Evolutionary conservation across 169 alveolate genomes (phyloP).

Genomic region (Plasmodium falciparum): DNA sequence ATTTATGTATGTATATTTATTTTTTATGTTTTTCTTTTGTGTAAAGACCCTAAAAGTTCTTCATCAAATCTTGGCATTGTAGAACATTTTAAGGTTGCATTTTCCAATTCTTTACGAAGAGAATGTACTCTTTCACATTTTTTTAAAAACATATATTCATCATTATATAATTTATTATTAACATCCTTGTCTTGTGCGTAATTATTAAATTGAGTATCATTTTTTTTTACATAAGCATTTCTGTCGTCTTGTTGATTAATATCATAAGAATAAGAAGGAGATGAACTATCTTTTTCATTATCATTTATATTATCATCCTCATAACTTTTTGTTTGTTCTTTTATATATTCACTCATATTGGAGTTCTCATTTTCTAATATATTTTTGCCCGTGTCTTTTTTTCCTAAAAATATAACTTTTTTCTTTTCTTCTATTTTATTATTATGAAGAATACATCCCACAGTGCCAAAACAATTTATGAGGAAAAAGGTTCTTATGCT

Average conservation of each 20-base stretch:
- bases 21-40: no score
- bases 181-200: background rate
- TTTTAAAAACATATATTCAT: conserved; percentile 48
- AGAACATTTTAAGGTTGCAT: conserved; percentile 9
- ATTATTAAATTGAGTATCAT: no score
- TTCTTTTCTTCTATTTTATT: conserved; percentile 34
- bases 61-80: no score
- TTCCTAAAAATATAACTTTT: conserved; percentile 7
- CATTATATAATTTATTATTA: background rate
- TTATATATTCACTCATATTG: background rate
- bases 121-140: conserved; percentile 37
- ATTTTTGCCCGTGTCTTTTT: conserved; percentile 3
- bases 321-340: background rate
- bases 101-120: conserved; percentile 50
- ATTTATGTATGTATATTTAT: no score
- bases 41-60: no score
- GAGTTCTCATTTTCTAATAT: background rate
- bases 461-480: conserved; percentile 46
- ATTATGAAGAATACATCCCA: conserved; percentile 67
- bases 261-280: no score
- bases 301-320: background rate
- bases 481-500: conserved; percentile 48
- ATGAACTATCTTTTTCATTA: no score
- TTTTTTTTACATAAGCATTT: background rate
- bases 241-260: background rate